Evolutionary conservation across 371 early-diverging fungal species (phyloP).

Genomic region (Mucor saturninus): DNA sequence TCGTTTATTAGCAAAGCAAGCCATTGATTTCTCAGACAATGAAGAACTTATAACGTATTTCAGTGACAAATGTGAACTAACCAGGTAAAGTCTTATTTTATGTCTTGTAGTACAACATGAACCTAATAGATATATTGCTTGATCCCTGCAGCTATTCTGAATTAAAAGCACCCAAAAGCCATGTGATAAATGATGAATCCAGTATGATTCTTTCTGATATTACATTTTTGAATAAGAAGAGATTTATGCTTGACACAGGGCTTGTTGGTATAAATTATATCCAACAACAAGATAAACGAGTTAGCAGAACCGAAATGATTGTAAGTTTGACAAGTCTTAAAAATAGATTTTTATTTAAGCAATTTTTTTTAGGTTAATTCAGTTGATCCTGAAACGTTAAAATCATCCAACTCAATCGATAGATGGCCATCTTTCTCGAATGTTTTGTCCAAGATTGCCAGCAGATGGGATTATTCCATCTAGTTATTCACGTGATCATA

Average conservation of each 20-base stretch:
- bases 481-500: conserved; percentile 7
- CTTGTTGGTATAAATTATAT: conserved; percentile 35
- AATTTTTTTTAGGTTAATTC: conserved; percentile 28
- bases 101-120: no score
- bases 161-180: conserved; percentile 28
- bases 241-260: conserved; percentile 24
- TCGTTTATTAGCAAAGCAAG: conserved; percentile 37
- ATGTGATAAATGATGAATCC: not conserved
- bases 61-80: conserved; percentile 26
- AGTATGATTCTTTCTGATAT: conserved; percentile 36
- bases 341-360: not conserved
- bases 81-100: conserved; percentile 19
- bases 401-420: not conserved
- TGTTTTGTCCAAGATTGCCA: conserved; percentile 10
- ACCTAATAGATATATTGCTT: not conserved
- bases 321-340: conserved; percentile 27
- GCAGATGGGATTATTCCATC: conserved; percentile 16
- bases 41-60: conserved; percentile 6
- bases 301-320: conserved; percentile 31
- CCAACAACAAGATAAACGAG: conserved; percentile 35
- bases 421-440: conserved; percentile 25
- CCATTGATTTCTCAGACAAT: conserved; percentile 10
- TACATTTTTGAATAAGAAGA: conserved; percentile 35
- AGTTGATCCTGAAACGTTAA: conserved; percentile 15
- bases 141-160: conserved; percentile 31